These are phyloP conservation scores for Hirschioporus abietinus DNA, from an alignment of 768 basidiomycete species.

Conservation along the genomic window DNA sequence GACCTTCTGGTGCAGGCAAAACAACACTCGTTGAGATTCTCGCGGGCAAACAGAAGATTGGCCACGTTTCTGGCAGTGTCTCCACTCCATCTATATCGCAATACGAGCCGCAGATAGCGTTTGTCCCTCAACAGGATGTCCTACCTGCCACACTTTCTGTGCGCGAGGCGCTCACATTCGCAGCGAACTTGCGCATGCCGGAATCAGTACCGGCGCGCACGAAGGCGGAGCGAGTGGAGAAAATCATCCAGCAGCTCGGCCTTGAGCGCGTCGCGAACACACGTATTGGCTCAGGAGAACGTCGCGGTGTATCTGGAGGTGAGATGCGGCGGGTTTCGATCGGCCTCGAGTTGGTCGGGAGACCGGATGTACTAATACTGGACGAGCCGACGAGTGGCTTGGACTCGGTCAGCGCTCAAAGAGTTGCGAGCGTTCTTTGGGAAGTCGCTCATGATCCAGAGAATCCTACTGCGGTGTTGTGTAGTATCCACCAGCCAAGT, in stretches of 20 bases:
- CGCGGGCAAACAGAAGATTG: constrained; percentile 77
- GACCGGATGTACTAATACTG: constrained; percentile 78
- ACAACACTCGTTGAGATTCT: constrained; percentile 89
- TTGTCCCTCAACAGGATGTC: constrained; percentile 84
- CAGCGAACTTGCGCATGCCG: constrained; percentile 78
- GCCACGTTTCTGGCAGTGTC: constrained; percentile 60
- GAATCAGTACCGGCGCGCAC: constrained; percentile 58
- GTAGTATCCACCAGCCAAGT: constrained; percentile 85
- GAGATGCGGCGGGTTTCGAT: constrained; percentile 90
- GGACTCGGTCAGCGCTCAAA: constrained; percentile 82
- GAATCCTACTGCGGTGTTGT: constrained; percentile 75
- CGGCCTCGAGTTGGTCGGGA: constrained; percentile 81
- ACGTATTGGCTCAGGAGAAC: constrained; percentile 68
- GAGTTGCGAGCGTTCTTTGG: constrained; percentile 72
- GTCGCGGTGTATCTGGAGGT: constrained; percentile 85
- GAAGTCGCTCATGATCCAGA: constrained; percentile 65
- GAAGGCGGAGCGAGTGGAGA: constrained; percentile 61
- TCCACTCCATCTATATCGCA: constrained; percentile 38
- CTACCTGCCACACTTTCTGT: constrained; percentile 78
- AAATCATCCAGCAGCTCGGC: constrained; percentile 74
- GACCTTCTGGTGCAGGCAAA: constrained; percentile 91
- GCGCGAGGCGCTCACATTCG: constrained; percentile 77
- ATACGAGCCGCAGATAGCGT: constrained; percentile 57
- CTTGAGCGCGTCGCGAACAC: constrained; percentile 63
- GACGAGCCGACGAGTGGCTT: constrained; percentile 86